phyloP scores from a whole-genome alignment of 2,329 filamentous ascomycete species.

The Acephala macrosclerotiorum region DNA sequence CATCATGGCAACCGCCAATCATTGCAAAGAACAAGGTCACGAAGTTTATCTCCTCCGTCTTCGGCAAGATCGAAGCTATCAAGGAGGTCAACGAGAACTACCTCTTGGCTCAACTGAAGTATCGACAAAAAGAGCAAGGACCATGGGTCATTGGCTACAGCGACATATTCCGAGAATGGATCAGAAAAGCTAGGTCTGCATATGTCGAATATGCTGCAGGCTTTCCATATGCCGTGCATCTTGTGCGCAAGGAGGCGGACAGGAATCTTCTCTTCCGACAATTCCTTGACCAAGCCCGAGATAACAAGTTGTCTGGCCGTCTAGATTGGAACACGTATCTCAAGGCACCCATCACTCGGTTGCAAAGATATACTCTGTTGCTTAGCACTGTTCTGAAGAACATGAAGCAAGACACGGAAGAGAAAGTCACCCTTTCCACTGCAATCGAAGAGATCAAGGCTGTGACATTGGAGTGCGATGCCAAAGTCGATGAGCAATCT shows the following conservation, averaged over 20 bases:
- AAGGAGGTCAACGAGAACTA: conserved; percentile 93
- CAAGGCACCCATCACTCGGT: conserved; percentile 89
- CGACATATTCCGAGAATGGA: conserved; percentile 98
- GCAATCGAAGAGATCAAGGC: conserved; percentile 92
- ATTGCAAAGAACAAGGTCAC: conserved; percentile 80
- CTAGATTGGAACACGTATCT: conserved; percentile 95
- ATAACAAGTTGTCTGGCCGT: conserved; percentile 80
- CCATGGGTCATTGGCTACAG: conserved; percentile 95
- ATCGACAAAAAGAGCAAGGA: conserved; percentile 94
- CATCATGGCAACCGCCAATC: conserved; percentile 76
- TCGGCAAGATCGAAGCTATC: conserved; percentile 88
- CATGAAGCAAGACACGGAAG: conserved; percentile 83
- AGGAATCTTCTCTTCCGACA: conserved; percentile 85
- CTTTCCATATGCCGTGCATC: conserved; percentile 83
- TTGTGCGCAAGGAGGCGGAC: conserved; percentile 84
- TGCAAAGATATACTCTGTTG: conserved; percentile 89
- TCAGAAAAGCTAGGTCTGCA: conserved; percentile 85
- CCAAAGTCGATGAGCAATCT: conserved; percentile 88
- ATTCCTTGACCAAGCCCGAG: conserved; percentile 82
- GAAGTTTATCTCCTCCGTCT: conserved; percentile 84
- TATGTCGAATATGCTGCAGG: conserved; percentile 93
- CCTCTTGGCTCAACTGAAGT: conserved; percentile 91
- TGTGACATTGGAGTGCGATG: conserved; percentile 90
- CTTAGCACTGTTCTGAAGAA: conserved; percentile 85
- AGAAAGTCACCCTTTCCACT: conserved; percentile 82